A percentile compares a stretch with the other conserved stretches of the same genome.
phyloP scores from a whole-genome alignment of 2,329 filamentous ascomycete genomes.

The Colletotrichum destructivum region DNA sequence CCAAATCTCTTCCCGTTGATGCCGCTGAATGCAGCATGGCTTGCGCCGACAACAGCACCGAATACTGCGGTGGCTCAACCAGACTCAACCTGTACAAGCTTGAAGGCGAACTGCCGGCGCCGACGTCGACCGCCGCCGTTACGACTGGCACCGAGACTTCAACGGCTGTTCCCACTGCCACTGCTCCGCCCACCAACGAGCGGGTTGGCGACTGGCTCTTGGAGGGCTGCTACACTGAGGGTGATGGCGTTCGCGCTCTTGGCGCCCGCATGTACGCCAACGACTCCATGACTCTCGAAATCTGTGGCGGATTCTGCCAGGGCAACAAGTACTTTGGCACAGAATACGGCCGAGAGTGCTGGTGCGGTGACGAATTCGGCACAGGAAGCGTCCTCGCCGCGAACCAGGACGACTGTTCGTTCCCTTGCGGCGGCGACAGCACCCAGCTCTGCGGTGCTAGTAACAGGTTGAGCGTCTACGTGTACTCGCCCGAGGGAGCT shows the following conservation, averaged over 20 bases:
- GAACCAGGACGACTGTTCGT: conserved; percentile 53
- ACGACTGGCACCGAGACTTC: conserved; percentile 10
- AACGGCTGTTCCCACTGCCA: neutral
- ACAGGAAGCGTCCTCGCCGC: conserved; percentile 47
- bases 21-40: conserved; percentile 53
- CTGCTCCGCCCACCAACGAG: conserved; percentile 38
- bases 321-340: conserved; percentile 51
- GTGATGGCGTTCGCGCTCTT: conserved; percentile 50
- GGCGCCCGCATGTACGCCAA: conserved; percentile 47
- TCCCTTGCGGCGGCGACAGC: conserved; percentile 51
- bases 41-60: conserved; percentile 53
- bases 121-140: conserved; percentile 14
- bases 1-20: conserved; percentile 49
- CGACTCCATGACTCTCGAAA: conserved; percentile 55
- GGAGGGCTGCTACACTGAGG: conserved; percentile 57
- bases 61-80: conserved; percentile 54
- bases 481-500: conserved; percentile 33
- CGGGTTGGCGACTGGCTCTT: conserved; percentile 50
- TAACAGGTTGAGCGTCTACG: conserved; percentile 53
- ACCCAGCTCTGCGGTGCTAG: conserved; percentile 55
- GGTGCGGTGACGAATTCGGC: conserved; percentile 54
- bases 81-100: conserved; percentile 55
- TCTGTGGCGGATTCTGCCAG: conserved; percentile 50
- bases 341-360: conserved; percentile 57
- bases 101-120: conserved; percentile 18